Conservation (phyloP, 805 yeast species). For the Priceomyces melissophilus region DNA sequence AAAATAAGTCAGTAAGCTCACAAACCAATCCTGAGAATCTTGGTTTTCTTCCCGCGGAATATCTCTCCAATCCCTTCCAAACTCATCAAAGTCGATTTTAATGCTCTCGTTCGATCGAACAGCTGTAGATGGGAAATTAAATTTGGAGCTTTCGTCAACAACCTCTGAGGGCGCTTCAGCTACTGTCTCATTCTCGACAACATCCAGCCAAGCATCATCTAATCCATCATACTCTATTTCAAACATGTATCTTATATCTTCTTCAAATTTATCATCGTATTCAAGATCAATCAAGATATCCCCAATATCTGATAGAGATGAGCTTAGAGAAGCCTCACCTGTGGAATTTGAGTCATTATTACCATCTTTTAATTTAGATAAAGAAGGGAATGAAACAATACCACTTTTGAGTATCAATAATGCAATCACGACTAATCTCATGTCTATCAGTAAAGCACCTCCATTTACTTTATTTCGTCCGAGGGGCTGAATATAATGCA, state of each 20-base stretch:
- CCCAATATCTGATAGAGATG: slow-evolving; percentile 40
- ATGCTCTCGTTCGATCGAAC: slow-evolving; percentile 14
- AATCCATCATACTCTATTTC: slow-evolving; percentile 48
- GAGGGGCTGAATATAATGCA: slow-evolving; percentile 63
- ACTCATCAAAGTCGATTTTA: slow-evolving; percentile 49
- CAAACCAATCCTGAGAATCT: slow-evolving; percentile 17
- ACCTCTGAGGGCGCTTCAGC: slow-evolving; percentile 7
- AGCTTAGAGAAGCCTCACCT: slow-evolving; percentile 18
- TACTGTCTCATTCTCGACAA: slow-evolving; percentile 11
- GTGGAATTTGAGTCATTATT: slow-evolving; percentile 4
- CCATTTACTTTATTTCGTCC: slow-evolving; percentile 54
- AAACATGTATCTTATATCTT: slow-evolving; percentile 60
- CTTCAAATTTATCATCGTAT: slow-evolving; percentile 63
- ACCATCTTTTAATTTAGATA: not conserved
- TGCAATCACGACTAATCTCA: slow-evolving; percentile 56
- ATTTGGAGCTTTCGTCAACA: slow-evolving; percentile 1
- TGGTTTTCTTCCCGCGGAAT: slow-evolving; percentile 59
- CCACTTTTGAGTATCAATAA: slow-evolving; percentile 33
- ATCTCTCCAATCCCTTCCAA: slow-evolving; percentile 72
- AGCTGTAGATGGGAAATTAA: slow-evolving; percentile 11
- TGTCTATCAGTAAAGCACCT: slow-evolving; percentile 59
- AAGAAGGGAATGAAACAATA: slow-evolving; percentile 11
- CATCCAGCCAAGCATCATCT: slow-evolving; percentile 16
- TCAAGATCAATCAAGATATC: slow-evolving; percentile 54
- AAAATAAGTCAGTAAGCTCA: slow-evolving; percentile 13